These are phyloP conservation scores for Chimonanthus praecox DNA, from an alignment of 164 flowering plant genomes.

Conservation along the genomic window DNA sequence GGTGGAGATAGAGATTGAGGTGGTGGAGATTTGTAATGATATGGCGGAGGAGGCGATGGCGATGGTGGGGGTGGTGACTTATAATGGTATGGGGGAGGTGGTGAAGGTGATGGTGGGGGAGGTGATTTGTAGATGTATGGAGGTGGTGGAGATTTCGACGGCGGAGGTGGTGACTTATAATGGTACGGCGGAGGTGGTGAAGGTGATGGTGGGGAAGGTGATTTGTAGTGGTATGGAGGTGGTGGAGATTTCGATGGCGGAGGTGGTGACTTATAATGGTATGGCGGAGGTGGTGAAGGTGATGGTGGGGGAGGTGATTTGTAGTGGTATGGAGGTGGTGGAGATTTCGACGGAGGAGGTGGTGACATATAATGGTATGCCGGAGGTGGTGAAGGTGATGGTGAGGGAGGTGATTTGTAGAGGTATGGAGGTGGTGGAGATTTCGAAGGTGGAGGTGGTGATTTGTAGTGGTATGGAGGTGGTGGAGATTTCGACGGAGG, in stretches of 20 bases:
- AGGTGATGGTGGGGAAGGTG: not conserved
- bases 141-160: not conserved
- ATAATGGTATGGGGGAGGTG: not conserved
- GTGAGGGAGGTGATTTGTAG: not conserved
- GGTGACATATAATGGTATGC: not conserved
- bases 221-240: not conserved
- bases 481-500: not conserved
- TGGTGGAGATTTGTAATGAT: constrained; percentile 5
- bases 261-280: not conserved
- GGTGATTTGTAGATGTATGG: constrained; percentile 6
- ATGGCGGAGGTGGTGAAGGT: not conserved
- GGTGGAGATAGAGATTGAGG: no score
- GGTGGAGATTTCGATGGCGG: not conserved
- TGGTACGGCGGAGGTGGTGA: not conserved
- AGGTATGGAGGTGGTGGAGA: not conserved
- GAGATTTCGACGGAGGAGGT: not conserved
- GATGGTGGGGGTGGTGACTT: constrained; percentile 1
- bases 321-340: not conserved
- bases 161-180: not conserved
- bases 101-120: not conserved
- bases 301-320: not conserved
- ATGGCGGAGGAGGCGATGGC: not conserved
- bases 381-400: no score
- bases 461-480: constrained; percentile 8
- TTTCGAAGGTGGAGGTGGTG: not conserved